A percentile compares a stretch with the other conserved stretches of the same genome.
These are phyloP conservation scores for Dictyophora rubrovolvata DNA, from an alignment of 768 basidiomycete genomes.

Conservation along the genomic window DNA sequence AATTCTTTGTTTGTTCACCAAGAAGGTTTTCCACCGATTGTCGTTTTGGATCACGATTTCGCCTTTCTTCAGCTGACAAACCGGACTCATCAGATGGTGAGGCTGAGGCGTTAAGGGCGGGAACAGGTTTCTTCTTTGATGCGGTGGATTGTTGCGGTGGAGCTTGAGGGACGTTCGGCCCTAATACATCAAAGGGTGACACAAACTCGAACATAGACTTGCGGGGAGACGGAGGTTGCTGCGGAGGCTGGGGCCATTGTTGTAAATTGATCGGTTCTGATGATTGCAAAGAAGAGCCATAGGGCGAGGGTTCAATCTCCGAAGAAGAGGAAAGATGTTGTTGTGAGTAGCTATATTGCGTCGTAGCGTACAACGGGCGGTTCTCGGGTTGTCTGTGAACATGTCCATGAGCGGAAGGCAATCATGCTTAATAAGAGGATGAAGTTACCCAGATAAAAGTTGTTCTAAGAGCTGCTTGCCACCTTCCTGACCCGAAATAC, in stretches of 20 bases:
- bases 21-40: slow-evolving; percentile 78
- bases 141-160: slow-evolving; percentile 12
- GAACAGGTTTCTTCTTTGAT: slow-evolving; percentile 62
- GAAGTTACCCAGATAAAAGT: slow-evolving; percentile 66
- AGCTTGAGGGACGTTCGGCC: slow-evolving; percentile 31
- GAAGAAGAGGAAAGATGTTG: slow-evolving; percentile 13
- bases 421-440: neutral
- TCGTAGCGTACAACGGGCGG: slow-evolving; percentile 18
- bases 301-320: slow-evolving; percentile 13
- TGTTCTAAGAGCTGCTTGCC: slow-evolving; percentile 72
- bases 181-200: slow-evolving; percentile 75
- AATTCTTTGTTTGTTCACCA: slow-evolving; percentile 54
- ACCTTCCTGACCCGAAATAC: slow-evolving; percentile 44
- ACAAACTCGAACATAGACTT: slow-evolving; percentile 81
- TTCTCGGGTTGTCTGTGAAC: slow-evolving; percentile 18
- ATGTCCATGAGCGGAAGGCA: slow-evolving; percentile 6
- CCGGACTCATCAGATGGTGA: slow-evolving; percentile 16
- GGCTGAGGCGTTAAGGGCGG: slow-evolving; percentile 21
- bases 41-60: slow-evolving; percentile 47
- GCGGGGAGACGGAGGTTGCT: slow-evolving; percentile 53
- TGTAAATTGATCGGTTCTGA: slow-evolving; percentile 7
- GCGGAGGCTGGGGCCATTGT: slow-evolving; percentile 15
- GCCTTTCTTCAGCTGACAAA: slow-evolving; percentile 7
- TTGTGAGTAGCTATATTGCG: slow-evolving; percentile 15
- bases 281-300: slow-evolving; percentile 7